Evolutionary conservation across 2,329 filamentous ascomycete species (phyloP).

Genomic region (Pezicula carpinea): DNA sequence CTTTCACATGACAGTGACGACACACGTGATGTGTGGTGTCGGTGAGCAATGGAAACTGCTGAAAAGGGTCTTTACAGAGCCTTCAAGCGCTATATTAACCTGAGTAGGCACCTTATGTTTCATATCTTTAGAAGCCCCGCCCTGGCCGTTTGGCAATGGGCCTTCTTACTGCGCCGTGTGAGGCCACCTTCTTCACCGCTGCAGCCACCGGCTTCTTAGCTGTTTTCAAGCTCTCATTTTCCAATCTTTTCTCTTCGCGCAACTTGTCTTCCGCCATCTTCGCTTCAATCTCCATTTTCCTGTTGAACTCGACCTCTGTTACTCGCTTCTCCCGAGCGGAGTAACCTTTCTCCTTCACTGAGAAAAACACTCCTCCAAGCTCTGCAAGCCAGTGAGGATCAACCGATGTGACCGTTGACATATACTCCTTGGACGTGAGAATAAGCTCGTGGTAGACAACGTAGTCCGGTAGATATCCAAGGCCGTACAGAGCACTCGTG

Average conservation of each 20-base stretch:
- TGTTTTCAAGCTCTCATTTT: constrained; percentile 43
- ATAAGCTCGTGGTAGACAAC: constrained; percentile 98
- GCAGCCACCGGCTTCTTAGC: constrained; percentile 37
- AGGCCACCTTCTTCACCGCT: constrained; percentile 52
- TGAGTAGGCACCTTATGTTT: too few relatives aligned
- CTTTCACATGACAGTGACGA: too few relatives aligned
- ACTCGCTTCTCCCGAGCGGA: constrained; percentile 80
- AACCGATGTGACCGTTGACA: constrained; percentile 93
- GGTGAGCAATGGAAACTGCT: too few relatives aligned
- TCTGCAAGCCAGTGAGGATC: constrained; percentile 98
- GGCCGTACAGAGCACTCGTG: constrained; percentile 85
- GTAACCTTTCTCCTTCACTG: constrained; percentile 95
- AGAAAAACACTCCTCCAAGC: constrained; percentile 94
- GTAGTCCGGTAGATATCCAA: constrained; percentile 92
- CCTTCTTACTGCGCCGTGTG: constrained; percentile 58
- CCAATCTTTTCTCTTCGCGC: constrained; percentile 53
- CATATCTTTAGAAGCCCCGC: constrained; percentile 34
- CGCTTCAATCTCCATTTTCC: constrained; percentile 86
- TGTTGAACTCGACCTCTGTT: constrained; percentile 87
- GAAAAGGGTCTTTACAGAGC: background rate
- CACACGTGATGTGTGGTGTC: too few relatives aligned
- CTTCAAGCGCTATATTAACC: background rate
- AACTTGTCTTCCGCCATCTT: constrained; percentile 86
- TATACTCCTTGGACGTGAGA: constrained; percentile 94
- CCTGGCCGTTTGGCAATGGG: constrained; percentile 53